phyloP scores from a whole-genome alignment of 257 asterid genomes.

The Solanum rostratum region DNA sequence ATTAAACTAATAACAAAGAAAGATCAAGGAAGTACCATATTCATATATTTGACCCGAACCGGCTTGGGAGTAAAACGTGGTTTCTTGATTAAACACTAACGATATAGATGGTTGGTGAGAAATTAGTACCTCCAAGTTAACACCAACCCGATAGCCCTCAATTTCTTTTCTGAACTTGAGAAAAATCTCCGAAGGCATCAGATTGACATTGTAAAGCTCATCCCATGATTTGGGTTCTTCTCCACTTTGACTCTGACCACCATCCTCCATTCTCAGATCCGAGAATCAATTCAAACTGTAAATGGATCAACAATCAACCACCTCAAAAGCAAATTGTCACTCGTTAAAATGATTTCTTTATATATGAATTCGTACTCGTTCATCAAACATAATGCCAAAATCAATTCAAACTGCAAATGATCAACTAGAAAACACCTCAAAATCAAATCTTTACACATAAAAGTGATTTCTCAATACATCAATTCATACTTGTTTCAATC shows the following conservation, averaged over 20 bases:
- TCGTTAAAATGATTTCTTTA: neutral
- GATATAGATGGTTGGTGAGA: neutral
- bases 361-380: neutral
- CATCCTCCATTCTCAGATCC: constrained; percentile 35
- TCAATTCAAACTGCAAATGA: neutral
- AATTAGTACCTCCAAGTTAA: constrained; percentile 72
- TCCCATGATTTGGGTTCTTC: constrained; percentile 77
- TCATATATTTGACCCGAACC: neutral
- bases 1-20: neutral
- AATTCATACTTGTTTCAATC: no score
- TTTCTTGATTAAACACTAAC: neutral
- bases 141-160: constrained; percentile 73
- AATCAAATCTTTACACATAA: neutral
- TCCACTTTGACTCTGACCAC: constrained; percentile 39
- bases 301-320: neutral
- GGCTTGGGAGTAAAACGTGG: neutral
- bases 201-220: constrained; percentile 75
- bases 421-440: neutral
- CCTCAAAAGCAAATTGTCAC: neutral
- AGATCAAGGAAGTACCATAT: neutral
- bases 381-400: neutral
- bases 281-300: neutral
- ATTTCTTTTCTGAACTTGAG: constrained; percentile 70
- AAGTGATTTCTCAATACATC: neutral
- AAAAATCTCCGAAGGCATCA: constrained; percentile 81